Evolutionary conservation across 1,139 yeast genomes (phyloP).

Genomic region (Geotrichum restrictum): DNA sequence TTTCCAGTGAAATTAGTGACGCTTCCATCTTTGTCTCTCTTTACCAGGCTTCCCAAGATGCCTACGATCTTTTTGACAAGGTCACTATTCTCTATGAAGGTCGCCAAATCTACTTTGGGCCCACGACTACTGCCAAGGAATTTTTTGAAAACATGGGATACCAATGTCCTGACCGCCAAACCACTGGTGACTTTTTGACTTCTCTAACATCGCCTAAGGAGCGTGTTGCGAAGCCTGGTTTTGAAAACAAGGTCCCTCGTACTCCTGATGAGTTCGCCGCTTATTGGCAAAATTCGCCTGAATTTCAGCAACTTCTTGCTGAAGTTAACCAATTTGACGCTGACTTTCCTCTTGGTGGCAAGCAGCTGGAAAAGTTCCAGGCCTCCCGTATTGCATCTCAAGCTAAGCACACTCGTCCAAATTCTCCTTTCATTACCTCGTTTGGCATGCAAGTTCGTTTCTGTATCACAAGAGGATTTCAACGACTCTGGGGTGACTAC

Average conservation of each 20-base stretch:
- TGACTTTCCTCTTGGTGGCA: slow-evolving; percentile 30
- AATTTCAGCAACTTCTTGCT: slow-evolving; percentile 41
- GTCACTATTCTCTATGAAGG: slow-evolving; percentile 73
- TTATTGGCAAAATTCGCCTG: slow-evolving; percentile 60
- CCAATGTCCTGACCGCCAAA: slow-evolving; percentile 68
- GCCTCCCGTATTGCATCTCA: slow-evolving; percentile 53
- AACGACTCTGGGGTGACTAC: slow-evolving; percentile 63
- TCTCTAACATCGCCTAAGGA: slow-evolving; percentile 73
- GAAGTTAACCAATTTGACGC: slow-evolving; percentile 44
- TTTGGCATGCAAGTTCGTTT: slow-evolving; percentile 61
- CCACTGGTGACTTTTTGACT: slow-evolving; percentile 79
- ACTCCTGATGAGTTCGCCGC: slow-evolving; percentile 65
- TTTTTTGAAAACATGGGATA: slow-evolving; percentile 67
- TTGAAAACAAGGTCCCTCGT: slow-evolving; percentile 60
- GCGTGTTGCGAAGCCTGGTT: slow-evolving; percentile 53
- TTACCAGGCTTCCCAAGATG: slow-evolving; percentile 78
- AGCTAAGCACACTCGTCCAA: slow-evolving; percentile 49
- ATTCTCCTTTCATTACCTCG: slow-evolving; percentile 64
- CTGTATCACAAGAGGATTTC: slow-evolving; percentile 56
- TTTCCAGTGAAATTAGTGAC: slow-evolving; percentile 55
- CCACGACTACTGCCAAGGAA: slow-evolving; percentile 52
- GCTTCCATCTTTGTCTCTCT: slow-evolving; percentile 70
- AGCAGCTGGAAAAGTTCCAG: slow-evolving; percentile 38
- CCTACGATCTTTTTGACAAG: slow-evolving; percentile 70
- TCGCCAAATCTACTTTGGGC: slow-evolving; percentile 71